Conservation (phyloP, 2,329 filamentous ascomycete genomes). For the Furcasterigmium sp. region DNA sequence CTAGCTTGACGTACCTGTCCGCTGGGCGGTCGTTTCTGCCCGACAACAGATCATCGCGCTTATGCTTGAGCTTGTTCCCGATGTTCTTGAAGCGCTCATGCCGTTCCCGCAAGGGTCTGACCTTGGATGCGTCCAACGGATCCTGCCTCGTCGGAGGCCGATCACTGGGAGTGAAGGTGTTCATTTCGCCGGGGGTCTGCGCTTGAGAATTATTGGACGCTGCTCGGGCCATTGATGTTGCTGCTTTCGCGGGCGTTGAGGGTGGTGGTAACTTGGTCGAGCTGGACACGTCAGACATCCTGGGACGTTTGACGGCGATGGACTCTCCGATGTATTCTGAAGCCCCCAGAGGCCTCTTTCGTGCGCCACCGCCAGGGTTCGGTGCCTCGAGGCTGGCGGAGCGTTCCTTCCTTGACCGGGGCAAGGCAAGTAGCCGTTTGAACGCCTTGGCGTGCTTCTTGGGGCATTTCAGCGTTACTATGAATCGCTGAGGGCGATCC, state of each 20-base stretch:
- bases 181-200: slow-evolving; percentile 43
- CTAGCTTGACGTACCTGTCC: slow-evolving; percentile 32
- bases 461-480: slow-evolving; percentile 45
- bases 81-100: slow-evolving; percentile 31
- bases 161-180: slow-evolving; percentile 32
- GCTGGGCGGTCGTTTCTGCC: slow-evolving; percentile 15
- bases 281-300: slow-evolving; percentile 32
- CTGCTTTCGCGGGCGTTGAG: slow-evolving; percentile 45
- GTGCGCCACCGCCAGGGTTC: slow-evolving; percentile 28
- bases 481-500: slow-evolving; percentile 17
- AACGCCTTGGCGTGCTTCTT: slow-evolving; percentile 39
- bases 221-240: slow-evolving; percentile 46
- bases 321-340: slow-evolving; percentile 30
- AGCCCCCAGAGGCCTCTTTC: slow-evolving; percentile 41
- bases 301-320: slow-evolving; percentile 34
- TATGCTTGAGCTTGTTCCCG: slow-evolving; percentile 49
- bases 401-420: slow-evolving; percentile 33
- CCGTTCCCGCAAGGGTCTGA: slow-evolving; percentile 25
- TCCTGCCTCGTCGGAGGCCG: slow-evolving; percentile 21
- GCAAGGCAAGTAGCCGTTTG: slow-evolving; percentile 40
- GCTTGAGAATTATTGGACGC: slow-evolving; percentile 48
- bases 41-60: slow-evolving; percentile 36
- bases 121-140: slow-evolving; percentile 19
- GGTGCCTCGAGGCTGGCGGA: slow-evolving; percentile 35
- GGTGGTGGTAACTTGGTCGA: slow-evolving; percentile 30